Percentiles rank a stretch among this genome's conserved stretches.
These are phyloP conservation scores for Aspergillus sp. DNA, from an alignment of 2,329 filamentous ascomycete species.

Conservation along the genomic window DNA sequence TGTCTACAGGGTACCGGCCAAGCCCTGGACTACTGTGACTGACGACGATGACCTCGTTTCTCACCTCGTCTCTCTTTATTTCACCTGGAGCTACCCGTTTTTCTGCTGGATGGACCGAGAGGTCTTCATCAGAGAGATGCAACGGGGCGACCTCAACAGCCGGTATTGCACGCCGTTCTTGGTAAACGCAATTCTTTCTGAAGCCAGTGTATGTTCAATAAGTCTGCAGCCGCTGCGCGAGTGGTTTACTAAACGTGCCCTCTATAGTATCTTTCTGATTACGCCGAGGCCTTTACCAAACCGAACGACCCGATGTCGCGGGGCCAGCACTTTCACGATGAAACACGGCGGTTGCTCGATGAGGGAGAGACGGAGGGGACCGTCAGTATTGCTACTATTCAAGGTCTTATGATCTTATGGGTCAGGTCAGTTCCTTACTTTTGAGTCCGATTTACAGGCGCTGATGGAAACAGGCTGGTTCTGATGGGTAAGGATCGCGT, in stretches of 20 bases:
- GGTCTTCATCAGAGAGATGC: conserved; percentile 32
- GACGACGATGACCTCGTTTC: conserved; percentile 33
- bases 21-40: conserved; percentile 36
- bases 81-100: conserved; percentile 33
- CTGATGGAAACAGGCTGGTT: conserved; percentile 16
- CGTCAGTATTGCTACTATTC: conserved; percentile 25
- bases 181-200: conserved; percentile 35
- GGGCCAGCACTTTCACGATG: conserved; percentile 31
- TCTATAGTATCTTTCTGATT: conserved; percentile 25
- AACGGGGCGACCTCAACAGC: conserved; percentile 22
- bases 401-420: background rate
- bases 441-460: background rate
- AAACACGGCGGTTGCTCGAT: conserved; percentile 29
- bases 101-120: conserved; percentile 32
- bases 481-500: conserved; percentile 32
- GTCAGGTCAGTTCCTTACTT: background rate
- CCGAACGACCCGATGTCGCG: conserved; percentile 24
- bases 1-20: conserved; percentile 26
- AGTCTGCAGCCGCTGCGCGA: background rate
- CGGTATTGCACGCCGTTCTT: conserved; percentile 35
- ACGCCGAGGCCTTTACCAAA: conserved; percentile 26
- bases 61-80: conserved; percentile 33
- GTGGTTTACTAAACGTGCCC: background rate
- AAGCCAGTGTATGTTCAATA: conserved; percentile 31
- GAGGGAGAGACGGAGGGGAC: conserved; percentile 24